These are phyloP conservation scores for Mortierella sp. DNA, from an alignment of 371 early-diverging fungal genomes.

Conservation along the genomic window DNA sequence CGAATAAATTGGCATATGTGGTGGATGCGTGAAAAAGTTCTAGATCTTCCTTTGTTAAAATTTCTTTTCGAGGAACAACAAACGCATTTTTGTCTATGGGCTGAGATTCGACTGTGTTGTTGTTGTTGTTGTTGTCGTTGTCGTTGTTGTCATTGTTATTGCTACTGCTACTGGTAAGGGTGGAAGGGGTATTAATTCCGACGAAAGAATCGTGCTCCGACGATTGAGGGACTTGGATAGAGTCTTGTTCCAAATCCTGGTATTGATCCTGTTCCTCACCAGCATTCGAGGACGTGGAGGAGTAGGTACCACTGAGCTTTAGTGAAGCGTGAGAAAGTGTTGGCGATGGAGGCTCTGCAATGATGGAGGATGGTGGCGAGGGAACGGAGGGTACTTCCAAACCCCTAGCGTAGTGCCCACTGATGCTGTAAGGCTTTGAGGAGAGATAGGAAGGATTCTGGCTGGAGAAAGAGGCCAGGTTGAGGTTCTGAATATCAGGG, in stretches of 20 bases:
- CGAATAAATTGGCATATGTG: slow-evolving; percentile 73
- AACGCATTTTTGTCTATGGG: slow-evolving; percentile 16
- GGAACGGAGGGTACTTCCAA: slow-evolving; percentile 38
- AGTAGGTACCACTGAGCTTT: slow-evolving; percentile 31
- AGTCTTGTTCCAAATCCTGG: slow-evolving; percentile 15
- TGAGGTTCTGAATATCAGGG: slow-evolving; percentile 29
- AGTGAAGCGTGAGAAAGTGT: slow-evolving; percentile 51
- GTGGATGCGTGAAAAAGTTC: slow-evolving; percentile 78
- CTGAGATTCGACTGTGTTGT: background rate
- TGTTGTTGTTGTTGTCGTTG: background rate
- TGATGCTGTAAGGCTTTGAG: slow-evolving; percentile 41
- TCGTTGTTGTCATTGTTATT: background rate
- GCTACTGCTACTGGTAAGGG: background rate
- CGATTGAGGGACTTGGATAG: background rate
- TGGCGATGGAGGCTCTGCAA: slow-evolving; percentile 54
- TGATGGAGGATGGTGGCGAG: slow-evolving; percentile 52
- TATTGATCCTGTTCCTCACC: slow-evolving; percentile 43
- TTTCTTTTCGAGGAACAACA: slow-evolving; percentile 73
- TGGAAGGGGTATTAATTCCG: background rate
- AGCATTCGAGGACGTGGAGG: slow-evolving; percentile 41
- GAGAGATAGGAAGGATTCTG: slow-evolving; percentile 43
- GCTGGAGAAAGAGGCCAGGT: slow-evolving; percentile 6
- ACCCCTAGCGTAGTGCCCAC: slow-evolving; percentile 34
- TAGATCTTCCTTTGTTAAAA: slow-evolving; percentile 89
- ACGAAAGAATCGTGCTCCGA: slow-evolving; percentile 3